phyloP scores from a whole-genome alignment of 768 basidiomycete species.

The Calocera cornea region DNA sequence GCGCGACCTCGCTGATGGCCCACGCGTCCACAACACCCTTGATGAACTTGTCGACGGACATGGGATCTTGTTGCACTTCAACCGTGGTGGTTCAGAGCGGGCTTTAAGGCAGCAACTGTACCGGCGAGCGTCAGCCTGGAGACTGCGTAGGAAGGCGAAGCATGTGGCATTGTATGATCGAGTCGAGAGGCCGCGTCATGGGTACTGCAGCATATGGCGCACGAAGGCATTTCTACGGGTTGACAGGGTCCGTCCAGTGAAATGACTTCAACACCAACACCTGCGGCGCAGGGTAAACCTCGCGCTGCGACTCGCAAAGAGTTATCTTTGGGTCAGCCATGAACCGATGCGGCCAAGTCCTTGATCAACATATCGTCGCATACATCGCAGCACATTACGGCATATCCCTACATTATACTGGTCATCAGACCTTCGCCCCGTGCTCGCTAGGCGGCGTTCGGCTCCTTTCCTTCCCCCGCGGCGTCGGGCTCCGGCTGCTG shows the following conservation, averaged over 20 bases:
- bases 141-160: neutral
- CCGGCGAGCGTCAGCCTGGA: neutral
- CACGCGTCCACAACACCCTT: neutral
- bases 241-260: neutral
- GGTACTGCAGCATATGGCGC: neutral
- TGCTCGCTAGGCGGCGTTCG: neutral
- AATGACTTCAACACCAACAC: too few relatives aligned
- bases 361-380: neutral
- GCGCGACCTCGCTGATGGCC: neutral
- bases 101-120: neutral
- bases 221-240: neutral
- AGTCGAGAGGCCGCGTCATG: neutral
- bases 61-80: neutral
- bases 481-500: conserved; percentile 40
- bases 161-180: neutral
- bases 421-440: neutral
- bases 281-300: too few relatives aligned
- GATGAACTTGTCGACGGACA: neutral
- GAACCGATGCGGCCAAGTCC: too few relatives aligned
- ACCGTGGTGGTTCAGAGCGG: neutral
- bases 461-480: neutral
- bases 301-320: too few relatives aligned
- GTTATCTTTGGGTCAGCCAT: too few relatives aligned
- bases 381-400: neutral
- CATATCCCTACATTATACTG: neutral